Base-by-base conservation (phyloP, 441 rosid species). In the Gossypium aridum region DNA sequence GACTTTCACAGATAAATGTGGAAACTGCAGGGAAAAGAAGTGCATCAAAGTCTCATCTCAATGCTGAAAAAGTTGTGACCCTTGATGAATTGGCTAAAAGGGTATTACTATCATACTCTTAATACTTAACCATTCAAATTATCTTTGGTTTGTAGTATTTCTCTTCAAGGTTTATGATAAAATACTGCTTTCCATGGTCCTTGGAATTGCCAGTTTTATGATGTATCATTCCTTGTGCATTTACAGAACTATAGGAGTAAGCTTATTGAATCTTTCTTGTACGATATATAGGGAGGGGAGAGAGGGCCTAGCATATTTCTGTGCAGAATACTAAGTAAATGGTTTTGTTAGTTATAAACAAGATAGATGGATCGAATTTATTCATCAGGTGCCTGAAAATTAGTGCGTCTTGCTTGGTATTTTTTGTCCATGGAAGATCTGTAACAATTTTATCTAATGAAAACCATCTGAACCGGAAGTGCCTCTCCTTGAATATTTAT, bases 1-100 rank as follows among this genome's bases (percentile, higher is more conserved):
- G 7, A 10, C 47, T 75, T 82, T 72, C 65, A 61, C 84, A 89
- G 97, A 75, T 34, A 47, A 84, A 79, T 76, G 67, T 69, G 75
- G 81, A 60, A 51, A 72, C 45, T 6, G 53, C 49, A 45, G 85
- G 78, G 37, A 83, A 83, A 76, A 73, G 76, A 57, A 57, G 53
- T 23, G 39, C 72, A 16, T 79, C 75, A 31, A 80, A 72, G 54
- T 76, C 84, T 75, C 57, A 65, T 75, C 76, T 70, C 28, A 61
- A 70, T 26, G 74, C 71, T 54, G 82, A 78, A 75, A 81, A 82
- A 72, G 76, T 69, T 54, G 53, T 43, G 31, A 66, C 71, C 63
- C 72, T 72, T 73, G 80, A 76, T 60, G 73, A 75, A 49, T 61
- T 60, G 54, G 75, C 80, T n/a, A 78, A 83, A 64, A 88, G 81